Conservation (phyloP, 2,329 filamentous ascomycete genomes). For the Cadophora gregata region DNA sequence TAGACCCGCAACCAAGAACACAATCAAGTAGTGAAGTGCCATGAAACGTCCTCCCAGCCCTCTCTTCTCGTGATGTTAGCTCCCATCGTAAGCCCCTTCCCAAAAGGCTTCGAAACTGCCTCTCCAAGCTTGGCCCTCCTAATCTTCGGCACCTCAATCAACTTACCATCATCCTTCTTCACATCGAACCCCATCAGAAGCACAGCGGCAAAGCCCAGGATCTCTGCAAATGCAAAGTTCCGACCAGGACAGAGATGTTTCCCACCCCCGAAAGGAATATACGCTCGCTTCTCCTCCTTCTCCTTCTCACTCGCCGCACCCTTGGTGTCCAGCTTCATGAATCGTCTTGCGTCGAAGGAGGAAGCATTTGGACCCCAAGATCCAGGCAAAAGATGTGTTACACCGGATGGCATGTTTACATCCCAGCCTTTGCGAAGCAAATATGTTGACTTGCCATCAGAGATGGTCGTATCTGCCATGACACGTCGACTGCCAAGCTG, state of each 20-base stretch:
- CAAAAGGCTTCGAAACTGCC: slow-evolving; percentile 32
- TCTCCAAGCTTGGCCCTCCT: slow-evolving; percentile 27
- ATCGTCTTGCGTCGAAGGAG: slow-evolving; percentile 50
- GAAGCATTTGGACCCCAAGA: slow-evolving; percentile 52
- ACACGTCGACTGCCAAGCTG: slow-evolving; percentile 49
- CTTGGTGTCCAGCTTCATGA: slow-evolving; percentile 40
- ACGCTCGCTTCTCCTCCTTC: slow-evolving; percentile 34
- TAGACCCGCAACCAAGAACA: neutral
- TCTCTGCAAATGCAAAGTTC: slow-evolving; percentile 48
- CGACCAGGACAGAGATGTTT: slow-evolving; percentile 48
- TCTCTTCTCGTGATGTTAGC: slow-evolving; percentile 32
- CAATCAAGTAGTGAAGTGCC: slow-evolving; percentile 29
- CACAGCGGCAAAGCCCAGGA: slow-evolving; percentile 43
- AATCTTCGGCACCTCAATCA: slow-evolving; percentile 27
- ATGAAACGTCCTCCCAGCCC: slow-evolving; percentile 36
- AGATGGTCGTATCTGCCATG: slow-evolving; percentile 49
- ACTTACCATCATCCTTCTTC: slow-evolving; percentile 21
- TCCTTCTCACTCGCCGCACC: slow-evolving; percentile 21
- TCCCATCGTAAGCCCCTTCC: slow-evolving; percentile 25
- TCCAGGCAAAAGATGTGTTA: slow-evolving; percentile 48
- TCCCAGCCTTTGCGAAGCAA: slow-evolving; percentile 50
- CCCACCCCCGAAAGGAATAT: slow-evolving; percentile 48
- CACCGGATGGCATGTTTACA: slow-evolving; percentile 51
- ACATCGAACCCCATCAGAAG: slow-evolving; percentile 45
- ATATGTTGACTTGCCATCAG: slow-evolving; percentile 44